Evolutionary conservation across 805 yeast species (phyloP), one percentile per base, ranked within the genome.

Genomic region (Hanseniaspora mollemarum): DNA sequence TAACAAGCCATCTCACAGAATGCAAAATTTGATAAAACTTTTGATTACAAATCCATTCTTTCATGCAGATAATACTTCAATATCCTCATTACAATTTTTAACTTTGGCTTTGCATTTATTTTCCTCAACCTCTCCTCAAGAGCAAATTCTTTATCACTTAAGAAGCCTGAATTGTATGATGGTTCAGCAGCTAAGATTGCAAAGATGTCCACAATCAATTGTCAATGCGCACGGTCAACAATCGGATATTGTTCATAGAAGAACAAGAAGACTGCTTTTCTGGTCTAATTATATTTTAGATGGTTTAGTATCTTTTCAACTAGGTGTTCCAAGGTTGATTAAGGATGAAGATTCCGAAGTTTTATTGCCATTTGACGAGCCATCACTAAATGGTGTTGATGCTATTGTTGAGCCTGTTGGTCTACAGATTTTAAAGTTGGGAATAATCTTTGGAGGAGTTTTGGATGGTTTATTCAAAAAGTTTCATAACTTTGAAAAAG

Each of bases 241-340:
- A 31, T 76, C 83, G 41, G 74, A 80, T 22, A 75, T 73, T 56
- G 71, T 78, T 54, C 88, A 82, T 67, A 92, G 83, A 64, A 87
- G 88, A 55, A 86, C 84, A 60, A 72, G 95, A 55, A 75, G 94
- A 61, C 75, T 84, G 32, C 65, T 85, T 36, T 87, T 87, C 58
- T 87, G 96, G 96, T 78, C 86, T 55, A 75, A 81, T 40, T 87
- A 84, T 63, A 72, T 80, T 26, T 69, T 87, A 55, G 96, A 87
- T 62, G 73, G 79, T 2, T 84, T 84, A 60, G 71, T 85, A 24
- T 78, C 90, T 2, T 72, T 84, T 54, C 80, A 80, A 53, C 66
- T 87, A 43, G 96, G 96, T 42, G 84, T 85, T 35, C 95, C 95
- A 4, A 69, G 94, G 55, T 66, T 86, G 43, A 65, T 87, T 25